These are phyloP conservation scores for Vickermania ingenoplastis DNA, from an alignment of 208 protist species.

Conservation along the genomic window DNA sequence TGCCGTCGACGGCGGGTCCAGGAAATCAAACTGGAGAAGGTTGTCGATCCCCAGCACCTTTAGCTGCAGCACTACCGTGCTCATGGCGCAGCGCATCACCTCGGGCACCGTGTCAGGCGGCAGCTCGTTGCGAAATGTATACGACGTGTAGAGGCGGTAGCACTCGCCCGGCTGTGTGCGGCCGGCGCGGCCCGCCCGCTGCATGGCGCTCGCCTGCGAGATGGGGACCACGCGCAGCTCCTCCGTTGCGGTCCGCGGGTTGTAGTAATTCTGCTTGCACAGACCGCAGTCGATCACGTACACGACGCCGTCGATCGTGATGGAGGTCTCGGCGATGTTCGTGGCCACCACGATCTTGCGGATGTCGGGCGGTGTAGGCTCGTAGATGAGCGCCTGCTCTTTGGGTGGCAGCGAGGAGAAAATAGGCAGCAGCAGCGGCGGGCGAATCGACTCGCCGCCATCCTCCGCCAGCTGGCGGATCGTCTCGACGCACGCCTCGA, in stretches of 20 bases:
- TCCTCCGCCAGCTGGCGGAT: conserved; percentile 46
- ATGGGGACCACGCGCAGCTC: conserved; percentile 94
- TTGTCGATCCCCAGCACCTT: conserved; percentile 98
- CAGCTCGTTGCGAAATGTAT: conserved; percentile 94
- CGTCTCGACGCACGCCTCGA: conserved; percentile 80
- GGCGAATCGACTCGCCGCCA: conserved; percentile 47
- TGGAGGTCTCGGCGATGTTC: conserved; percentile 99
- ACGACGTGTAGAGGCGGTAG: conserved; percentile 94
- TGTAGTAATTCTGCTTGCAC: conserved; percentile 97
- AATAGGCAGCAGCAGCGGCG: conserved; percentile 94
- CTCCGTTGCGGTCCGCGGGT: conserved; percentile 95
- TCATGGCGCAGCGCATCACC: conserved; percentile 96
- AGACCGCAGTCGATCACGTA: conserved; percentile 98
- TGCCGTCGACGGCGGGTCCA: conserved; percentile 95
- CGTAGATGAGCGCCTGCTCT: conserved; percentile 98
- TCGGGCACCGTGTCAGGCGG: conserved; percentile 90
- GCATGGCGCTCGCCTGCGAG: conserved; percentile 92
- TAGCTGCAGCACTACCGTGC: conserved; percentile 92
- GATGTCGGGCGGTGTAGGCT: conserved; percentile 78
- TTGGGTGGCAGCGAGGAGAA: conserved; percentile 97
- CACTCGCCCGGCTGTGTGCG: conserved; percentile 93
- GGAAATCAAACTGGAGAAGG: conserved; percentile 95
- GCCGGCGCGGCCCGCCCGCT: conserved; percentile 93
- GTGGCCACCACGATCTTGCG: conserved; percentile 98
- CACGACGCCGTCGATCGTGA: conserved; percentile 99